phyloP scores from a whole-genome alignment of 192 early-diverging fungal genomes.

The Phlyctochytrium bullatum region DNA sequence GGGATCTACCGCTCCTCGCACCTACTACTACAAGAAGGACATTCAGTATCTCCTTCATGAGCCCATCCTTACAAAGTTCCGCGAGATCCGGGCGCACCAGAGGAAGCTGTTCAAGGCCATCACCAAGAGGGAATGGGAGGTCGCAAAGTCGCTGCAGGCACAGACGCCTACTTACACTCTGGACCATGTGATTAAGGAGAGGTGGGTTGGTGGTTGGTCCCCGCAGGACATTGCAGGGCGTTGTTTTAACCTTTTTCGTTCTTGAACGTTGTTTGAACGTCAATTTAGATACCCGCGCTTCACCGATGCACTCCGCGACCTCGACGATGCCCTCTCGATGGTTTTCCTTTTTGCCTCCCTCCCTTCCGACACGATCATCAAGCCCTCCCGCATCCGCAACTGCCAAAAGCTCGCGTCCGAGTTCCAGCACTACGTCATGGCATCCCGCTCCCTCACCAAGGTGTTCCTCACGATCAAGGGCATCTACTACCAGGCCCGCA shows the following conservation, averaged over 20 bases:
- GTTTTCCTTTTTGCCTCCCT: constrained; percentile 90
- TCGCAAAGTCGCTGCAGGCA: constrained; percentile 72
- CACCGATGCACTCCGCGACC: constrained; percentile 85
- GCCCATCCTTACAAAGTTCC: constrained; percentile 86
- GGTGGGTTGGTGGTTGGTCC: constrained; percentile 45
- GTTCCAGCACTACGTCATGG: constrained; percentile 90
- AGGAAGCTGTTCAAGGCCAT: constrained; percentile 85
- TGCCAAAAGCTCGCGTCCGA: constrained; percentile 85
- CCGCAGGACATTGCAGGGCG: no score
- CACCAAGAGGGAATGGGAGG: constrained; percentile 73
- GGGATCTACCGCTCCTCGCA: constrained; percentile 80
- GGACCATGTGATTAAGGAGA: constrained; percentile 93
- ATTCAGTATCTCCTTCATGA: constrained; percentile 94
- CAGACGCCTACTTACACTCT: constrained; percentile 82
- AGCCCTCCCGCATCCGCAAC: constrained; percentile 30
- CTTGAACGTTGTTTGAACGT: no score
- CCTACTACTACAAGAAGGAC: constrained; percentile 94
- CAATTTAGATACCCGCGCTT: constrained; percentile 96
- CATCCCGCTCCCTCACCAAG: constrained; percentile 75
- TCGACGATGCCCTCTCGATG: constrained; percentile 99
- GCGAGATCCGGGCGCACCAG: constrained; percentile 86
- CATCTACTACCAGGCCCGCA: constrained; percentile 99
- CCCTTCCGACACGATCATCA: constrained; percentile 59
- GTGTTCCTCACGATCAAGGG: constrained; percentile 98
- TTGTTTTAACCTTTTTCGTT: no score